A percentile compares a stretch with the other conserved stretches of the same genome.
phyloP scores from a whole-genome alignment of 306 rosid genomes.

The Malus sylvestris region DNA sequence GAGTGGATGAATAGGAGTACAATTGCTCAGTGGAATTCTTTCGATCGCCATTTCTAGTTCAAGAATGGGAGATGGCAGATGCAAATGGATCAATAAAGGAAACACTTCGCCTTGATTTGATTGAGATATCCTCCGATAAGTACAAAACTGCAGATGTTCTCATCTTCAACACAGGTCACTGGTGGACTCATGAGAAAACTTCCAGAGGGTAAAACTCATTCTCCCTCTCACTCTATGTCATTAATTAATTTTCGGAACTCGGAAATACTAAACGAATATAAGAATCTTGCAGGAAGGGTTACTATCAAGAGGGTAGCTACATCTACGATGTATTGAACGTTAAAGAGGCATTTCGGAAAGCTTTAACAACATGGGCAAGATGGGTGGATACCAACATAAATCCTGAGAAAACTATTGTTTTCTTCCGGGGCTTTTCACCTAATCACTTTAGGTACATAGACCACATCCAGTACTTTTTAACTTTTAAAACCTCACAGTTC shows the following conservation, averaged over 20 bases:
- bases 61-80: constrained; percentile 14
- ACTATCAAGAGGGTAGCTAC: constrained; percentile 22
- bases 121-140: constrained; percentile 11
- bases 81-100: constrained; percentile 11
- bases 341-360: constrained; percentile 14
- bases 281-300: constrained; percentile 12
- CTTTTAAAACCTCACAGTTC: neutral
- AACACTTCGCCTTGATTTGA: constrained; percentile 18
- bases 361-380: constrained; percentile 19
- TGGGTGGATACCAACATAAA: constrained; percentile 14
- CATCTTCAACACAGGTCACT: constrained; percentile 22
- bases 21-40: constrained; percentile 20
- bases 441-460: constrained; percentile 18
- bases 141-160: constrained; percentile 19
- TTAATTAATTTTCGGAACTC: neutral
- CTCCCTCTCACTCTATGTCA: neutral
- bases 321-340: constrained; percentile 9
- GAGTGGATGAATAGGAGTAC: constrained; percentile 10
- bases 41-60: constrained; percentile 24
- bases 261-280: neutral
- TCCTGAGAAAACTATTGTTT: constrained; percentile 12
- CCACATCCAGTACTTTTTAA: neutral
- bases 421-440: constrained; percentile 24
- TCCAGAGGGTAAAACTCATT: constrained; percentile 4
- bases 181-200: constrained; percentile 28